Percentiles rank a stretch among this genome's conserved stretches.
Evolutionary conservation across 2,329 filamentous ascomycete genomes (phyloP).

Genomic region (Neopestalotiopsis rosae): DNA sequence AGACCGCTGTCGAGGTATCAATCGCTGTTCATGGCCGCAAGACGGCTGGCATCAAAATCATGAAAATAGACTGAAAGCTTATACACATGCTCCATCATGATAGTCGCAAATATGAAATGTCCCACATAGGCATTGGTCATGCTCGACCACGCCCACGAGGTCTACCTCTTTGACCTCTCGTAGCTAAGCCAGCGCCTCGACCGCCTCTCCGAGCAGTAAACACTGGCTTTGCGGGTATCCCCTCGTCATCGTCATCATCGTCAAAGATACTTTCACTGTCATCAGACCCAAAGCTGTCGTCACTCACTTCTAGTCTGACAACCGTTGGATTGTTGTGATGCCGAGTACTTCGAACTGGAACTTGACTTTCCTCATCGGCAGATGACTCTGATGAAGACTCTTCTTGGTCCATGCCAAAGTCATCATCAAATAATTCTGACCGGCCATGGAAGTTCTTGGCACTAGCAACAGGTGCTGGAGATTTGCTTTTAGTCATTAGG

Average conservation of each 20-base stretch:
- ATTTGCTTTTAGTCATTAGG: background rate
- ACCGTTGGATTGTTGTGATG: conserved; percentile 31
- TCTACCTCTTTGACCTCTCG: background rate
- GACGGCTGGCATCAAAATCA: background rate
- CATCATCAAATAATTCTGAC: conserved; percentile 1
- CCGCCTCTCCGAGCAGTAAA: conserved; percentile 22
- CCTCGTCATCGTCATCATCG: conserved; percentile 24
- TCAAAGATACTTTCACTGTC: conserved; percentile 22
- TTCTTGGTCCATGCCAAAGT: background rate
- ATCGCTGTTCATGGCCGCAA: background rate
- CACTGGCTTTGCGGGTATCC: conserved; percentile 14
- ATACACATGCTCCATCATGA: background rate
- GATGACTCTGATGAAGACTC: background rate
- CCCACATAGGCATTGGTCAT: background rate
- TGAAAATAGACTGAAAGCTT: background rate
- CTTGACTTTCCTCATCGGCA: background rate
- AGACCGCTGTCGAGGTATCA: background rate
- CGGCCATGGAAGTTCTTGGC: background rate
- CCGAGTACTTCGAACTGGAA: background rate
- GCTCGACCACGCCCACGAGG: background rate
- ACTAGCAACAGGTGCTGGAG: background rate
- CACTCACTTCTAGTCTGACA: conserved; percentile 36
- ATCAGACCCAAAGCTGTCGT: conserved; percentile 14
- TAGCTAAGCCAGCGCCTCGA: conserved; percentile 7
- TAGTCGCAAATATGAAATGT: background rate